phyloP scores from a whole-genome alignment of 1,139 yeast genomes.

The Waltiozyma sp. region DNA sequence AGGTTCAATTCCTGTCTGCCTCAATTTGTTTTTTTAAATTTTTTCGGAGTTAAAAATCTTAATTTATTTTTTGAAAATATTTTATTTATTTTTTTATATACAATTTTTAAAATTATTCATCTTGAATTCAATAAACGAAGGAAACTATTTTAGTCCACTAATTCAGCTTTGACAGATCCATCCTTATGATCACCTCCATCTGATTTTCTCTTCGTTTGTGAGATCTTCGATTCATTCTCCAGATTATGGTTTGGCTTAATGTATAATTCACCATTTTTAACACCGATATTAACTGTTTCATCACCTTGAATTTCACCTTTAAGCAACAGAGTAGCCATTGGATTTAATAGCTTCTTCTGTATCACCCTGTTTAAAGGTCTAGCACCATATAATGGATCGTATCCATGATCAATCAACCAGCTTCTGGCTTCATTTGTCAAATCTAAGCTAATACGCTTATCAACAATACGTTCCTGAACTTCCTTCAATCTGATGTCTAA shows the following conservation, averaged over 20 bases:
- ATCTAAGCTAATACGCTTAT: slow-evolving; percentile 60
- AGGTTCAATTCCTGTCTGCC: too few species aligned
- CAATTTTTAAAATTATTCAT: too few species aligned
- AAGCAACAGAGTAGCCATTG: slow-evolving; percentile 70
- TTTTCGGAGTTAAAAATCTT: too few species aligned
- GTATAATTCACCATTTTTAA: slow-evolving; percentile 25
- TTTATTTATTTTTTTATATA: too few species aligned
- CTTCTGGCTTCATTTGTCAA: slow-evolving; percentile 55
- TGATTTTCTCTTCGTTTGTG: neutral
- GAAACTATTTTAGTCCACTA: slow-evolving; percentile 5
- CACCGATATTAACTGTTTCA: slow-evolving; percentile 45
- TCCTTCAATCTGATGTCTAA: slow-evolving; percentile 77
- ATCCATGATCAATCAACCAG: slow-evolving; percentile 76
- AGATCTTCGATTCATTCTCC: slow-evolving; percentile 10
- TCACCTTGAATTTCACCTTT: slow-evolving; percentile 68
- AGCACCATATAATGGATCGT: slow-evolving; percentile 89
- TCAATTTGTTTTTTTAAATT: too few species aligned
- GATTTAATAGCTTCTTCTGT: slow-evolving; percentile 72
- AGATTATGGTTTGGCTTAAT: slow-evolving; percentile 40
- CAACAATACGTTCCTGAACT: slow-evolving; percentile 66
- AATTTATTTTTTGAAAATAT: too few species aligned
- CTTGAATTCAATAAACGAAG: too few species aligned
- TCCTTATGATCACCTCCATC: neutral
- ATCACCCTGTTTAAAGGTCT: slow-evolving; percentile 88
- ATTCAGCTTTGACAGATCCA: slow-evolving; percentile 5